Evolutionary conservation across 2,329 filamentous ascomycete species (phyloP), one percentile per base, ranked within the genome.

Genomic region (Hypoxylon sp.): DNA sequence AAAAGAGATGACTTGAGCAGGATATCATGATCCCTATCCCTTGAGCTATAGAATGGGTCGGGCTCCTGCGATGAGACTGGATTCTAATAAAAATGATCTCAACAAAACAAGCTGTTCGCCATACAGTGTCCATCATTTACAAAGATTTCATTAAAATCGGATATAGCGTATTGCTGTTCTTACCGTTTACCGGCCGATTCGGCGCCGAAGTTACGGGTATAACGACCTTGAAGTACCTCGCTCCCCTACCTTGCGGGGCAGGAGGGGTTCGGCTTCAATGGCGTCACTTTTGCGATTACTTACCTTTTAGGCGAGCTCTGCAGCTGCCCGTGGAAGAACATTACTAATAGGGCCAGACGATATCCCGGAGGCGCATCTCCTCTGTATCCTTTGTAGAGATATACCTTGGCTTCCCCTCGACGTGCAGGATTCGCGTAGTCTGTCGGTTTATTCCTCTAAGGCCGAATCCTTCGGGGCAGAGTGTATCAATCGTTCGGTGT

Each of bases 201-300:
- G 60, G 64, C 7, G 7, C 52, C 50, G 54, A 48, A 45, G n/a
- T 32, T 51, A 62, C 58, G 53, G 51, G n/a, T 30, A 36, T 56
- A 54, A 40, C 14, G n/a, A n/a, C n/a, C n/a, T n/a, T n/a, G n/a
- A 40, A 11, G 36, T 20, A 16, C 6, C 36, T 38, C 11, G 7
- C 1, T 4, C 7, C 7, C 16, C 36, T 53, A 30, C 51, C 24
- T 46, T 24, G 48, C 26, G 57, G 53, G 59, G 55, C 36, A 58
- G 56, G 46, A 66, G 53, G 65, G 58, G 62, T 36, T 44, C 49
- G 59, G 36, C 32, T 33, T 55, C 55, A 54, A 64, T 68, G 46
- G 66, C 65, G 65, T 68, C 63, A 68, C 55, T 55, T 61, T 26
- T 30, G 51, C 30, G 32, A 57, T 48, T 54, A 22, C 30, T 52